These are phyloP conservation scores for Quaeritorhiza haematococci DNA, from an alignment of 371 early-diverging fungal species.

Conservation along the genomic window DNA sequence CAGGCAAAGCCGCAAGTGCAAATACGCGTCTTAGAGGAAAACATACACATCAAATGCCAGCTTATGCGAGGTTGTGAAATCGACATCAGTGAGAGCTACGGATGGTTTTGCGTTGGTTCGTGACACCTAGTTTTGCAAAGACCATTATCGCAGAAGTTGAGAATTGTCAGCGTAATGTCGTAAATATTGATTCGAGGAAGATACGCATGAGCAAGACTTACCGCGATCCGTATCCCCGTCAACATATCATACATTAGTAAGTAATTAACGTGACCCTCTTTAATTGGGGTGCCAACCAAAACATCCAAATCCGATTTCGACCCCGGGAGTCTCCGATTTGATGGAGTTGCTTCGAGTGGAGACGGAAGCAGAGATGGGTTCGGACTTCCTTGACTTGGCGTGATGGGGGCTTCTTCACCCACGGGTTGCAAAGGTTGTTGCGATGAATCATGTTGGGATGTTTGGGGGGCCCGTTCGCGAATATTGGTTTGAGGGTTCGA, in stretches of 20 bases:
- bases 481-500: no score
- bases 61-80: slow-evolving; percentile 84
- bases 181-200: neutral
- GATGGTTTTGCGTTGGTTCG: slow-evolving; percentile 79
- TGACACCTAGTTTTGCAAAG: slow-evolving; percentile 43
- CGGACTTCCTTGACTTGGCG: neutral
- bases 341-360: neutral
- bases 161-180: no score
- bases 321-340: neutral
- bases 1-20: neutral
- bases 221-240: slow-evolving; percentile 60
- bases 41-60: slow-evolving; percentile 84
- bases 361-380: neutral
- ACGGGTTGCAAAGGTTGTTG: no score
- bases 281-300: slow-evolving; percentile 40
- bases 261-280: slow-evolving; percentile 62
- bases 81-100: slow-evolving; percentile 65
- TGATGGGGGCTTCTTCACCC: no score
- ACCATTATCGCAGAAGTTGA: slow-evolving; percentile 2
- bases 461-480: no score
- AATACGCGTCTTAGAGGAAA: neutral
- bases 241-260: slow-evolving; percentile 96
- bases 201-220: slow-evolving; percentile 9
- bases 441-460: no score
- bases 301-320: slow-evolving; percentile 27